Evolutionary conservation across 768 basidiomycete species (phyloP).

Genomic region (Tricholoma sp.): DNA sequence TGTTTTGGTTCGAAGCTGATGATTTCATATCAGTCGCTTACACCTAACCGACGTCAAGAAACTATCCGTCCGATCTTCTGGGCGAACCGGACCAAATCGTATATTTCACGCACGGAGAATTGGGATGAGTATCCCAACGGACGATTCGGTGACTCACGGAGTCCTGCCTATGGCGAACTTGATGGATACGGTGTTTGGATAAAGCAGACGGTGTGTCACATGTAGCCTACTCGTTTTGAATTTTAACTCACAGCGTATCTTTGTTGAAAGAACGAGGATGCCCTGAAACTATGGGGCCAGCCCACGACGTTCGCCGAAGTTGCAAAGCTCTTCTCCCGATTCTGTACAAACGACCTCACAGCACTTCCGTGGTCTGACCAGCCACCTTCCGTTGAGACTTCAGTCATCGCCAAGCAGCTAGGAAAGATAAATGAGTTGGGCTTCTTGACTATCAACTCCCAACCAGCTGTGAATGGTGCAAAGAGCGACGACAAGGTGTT

Average conservation of each 20-base stretch:
- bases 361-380: conserved; percentile 96
- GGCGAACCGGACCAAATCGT: conserved; percentile 95
- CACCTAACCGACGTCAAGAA: conserved; percentile 86
- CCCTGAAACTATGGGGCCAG: conserved; percentile 81
- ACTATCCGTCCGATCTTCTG: conserved; percentile 98
- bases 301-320: conserved; percentile 68
- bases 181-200: conserved; percentile 95
- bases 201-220: conserved; percentile 66
- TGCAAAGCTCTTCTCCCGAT: conserved; percentile 69
- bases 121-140: conserved; percentile 99
- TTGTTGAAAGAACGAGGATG: conserved; percentile 70
- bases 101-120: conserved; percentile 92
- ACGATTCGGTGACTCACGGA: conserved; percentile 94
- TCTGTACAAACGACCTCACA: conserved; percentile 68
- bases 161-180: conserved; percentile 96
- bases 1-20: conserved; percentile 3
- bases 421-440: conserved; percentile 86
- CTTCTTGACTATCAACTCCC: conserved; percentile 96
- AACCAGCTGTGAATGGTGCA: conserved; percentile 91
- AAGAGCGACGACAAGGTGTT: conserved; percentile 78
- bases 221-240: background rate
- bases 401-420: conserved; percentile 71
- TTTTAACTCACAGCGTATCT: conserved; percentile 1
- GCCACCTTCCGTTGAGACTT: conserved; percentile 78
- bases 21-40: conserved; percentile 62